Conservation (phyloP, 805 yeast species). For the Saccharomycopsis javanensis region DNA sequence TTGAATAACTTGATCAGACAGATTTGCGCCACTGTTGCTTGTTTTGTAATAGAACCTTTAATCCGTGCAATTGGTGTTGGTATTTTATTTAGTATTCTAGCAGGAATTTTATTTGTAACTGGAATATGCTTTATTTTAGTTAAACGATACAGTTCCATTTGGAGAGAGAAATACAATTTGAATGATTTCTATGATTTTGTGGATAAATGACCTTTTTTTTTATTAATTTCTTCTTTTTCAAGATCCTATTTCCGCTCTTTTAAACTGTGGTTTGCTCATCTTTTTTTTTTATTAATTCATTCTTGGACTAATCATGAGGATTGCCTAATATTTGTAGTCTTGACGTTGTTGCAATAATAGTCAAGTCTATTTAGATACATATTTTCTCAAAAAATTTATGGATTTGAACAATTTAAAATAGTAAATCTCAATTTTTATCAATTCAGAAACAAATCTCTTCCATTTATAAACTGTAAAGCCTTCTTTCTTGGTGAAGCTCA, state of each 20-base stretch:
- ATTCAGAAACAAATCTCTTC: no score
- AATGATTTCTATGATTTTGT: constrained; percentile 46
- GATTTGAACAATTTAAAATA: no score
- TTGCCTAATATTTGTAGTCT: no score
- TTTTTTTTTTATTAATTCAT: no score
- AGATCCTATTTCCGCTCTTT: not conserved
- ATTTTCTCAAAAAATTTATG: no score
- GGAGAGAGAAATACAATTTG: constrained; percentile 56
- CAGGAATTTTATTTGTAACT: constrained; percentile 43
- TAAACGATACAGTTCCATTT: constrained; percentile 46
- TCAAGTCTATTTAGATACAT: no score
- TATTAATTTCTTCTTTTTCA: not conserved
- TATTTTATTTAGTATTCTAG: constrained; percentile 54
- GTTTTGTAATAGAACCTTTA: constrained; percentile 67
- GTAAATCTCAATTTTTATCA: no score
- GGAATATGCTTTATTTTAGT: constrained; percentile 36
- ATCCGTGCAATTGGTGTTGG: constrained; percentile 61
- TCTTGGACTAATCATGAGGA: no score
- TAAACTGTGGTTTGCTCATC: no score
- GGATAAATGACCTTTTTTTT: not conserved
- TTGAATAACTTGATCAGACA: constrained; percentile 67
- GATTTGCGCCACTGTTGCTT: constrained; percentile 64
- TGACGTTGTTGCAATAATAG: no score
- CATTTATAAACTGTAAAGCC: no score
- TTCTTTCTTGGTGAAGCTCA: no score